These are phyloP conservation scores for Graphilbum fragrans DNA, from an alignment of 2,329 filamentous ascomycete genomes.

Conservation along the genomic window DNA sequence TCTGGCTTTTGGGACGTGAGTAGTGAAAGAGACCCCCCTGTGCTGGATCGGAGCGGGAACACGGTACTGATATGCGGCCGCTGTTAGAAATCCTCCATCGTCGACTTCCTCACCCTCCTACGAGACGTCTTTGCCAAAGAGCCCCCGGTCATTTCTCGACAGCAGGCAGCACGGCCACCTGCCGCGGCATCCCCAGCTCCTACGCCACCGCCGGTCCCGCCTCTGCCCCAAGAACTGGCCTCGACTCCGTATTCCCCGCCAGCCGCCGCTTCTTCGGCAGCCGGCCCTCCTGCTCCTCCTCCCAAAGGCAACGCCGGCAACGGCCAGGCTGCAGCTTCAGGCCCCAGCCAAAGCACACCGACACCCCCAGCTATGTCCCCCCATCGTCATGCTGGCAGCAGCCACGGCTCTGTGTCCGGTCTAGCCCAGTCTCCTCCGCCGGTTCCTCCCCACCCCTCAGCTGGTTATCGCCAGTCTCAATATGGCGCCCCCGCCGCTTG, in stretches of 20 bases:
- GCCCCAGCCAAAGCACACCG: neutral
- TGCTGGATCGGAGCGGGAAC: too few relatives aligned
- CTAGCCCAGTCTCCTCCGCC: neutral
- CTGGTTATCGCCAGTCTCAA: neutral
- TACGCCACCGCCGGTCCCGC: constrained; percentile 15
- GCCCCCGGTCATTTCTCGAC: constrained; percentile 73
- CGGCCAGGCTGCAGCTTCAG: neutral
- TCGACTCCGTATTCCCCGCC: constrained; percentile 14
- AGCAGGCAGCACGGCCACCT: constrained; percentile 31
- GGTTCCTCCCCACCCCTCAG: neutral
- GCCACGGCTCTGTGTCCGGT: neutral
- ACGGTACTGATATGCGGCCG: too few relatives aligned
- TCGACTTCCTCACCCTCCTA: constrained; percentile 72
- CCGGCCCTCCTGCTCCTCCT: constrained; percentile 34
- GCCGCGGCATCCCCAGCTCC: constrained; percentile 16
- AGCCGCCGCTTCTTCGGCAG: constrained; percentile 2
- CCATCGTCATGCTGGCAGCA: constrained; percentile 3
- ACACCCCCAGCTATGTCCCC: constrained; percentile 8
- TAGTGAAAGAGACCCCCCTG: too few relatives aligned
- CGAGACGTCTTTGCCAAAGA: constrained; percentile 88
- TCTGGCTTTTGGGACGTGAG: constrained; percentile 78
- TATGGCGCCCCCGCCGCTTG: neutral
- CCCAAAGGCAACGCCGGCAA: constrained; percentile 30
- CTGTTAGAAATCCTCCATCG: constrained; percentile 73
- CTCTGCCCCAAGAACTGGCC: constrained; percentile 39